A percentile compares a stretch with the other conserved stretches of the same genome.
These are phyloP conservation scores for Candida odintsovae DNA, from an alignment of 805 yeast species.

Conservation along the genomic window DNA sequence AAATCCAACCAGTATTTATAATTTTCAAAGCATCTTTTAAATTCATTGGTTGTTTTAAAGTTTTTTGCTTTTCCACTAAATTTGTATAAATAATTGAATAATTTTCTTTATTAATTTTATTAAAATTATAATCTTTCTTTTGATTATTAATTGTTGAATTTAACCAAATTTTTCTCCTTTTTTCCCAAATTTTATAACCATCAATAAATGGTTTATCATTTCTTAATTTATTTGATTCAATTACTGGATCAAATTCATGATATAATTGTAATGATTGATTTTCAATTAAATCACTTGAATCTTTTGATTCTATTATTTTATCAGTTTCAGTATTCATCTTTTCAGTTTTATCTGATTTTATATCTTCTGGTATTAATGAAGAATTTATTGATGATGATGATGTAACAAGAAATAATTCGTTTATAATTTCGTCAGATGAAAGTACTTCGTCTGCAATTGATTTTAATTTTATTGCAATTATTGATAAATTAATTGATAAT, in stretches of 20 bases:
- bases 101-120: conserved; percentile 39
- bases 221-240: conserved; percentile 20
- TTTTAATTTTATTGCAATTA: conserved; percentile 30
- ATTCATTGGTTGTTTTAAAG: conserved; percentile 65
- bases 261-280: conserved; percentile 15
- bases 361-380: conserved; percentile 16
- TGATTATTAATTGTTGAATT: too few relatives aligned
- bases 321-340: conserved; percentile 13
- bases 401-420: conserved; percentile 42
- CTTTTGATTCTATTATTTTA: not conserved
- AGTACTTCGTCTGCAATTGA: conserved; percentile 44
- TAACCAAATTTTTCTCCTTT: conserved; percentile 66
- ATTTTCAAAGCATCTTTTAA: conserved; percentile 66
- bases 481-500: conserved; percentile 33
- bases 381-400: conserved; percentile 27
- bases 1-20: conserved; percentile 81
- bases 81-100: conserved; percentile 60
- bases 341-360: conserved; percentile 11
- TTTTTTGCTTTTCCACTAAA: conserved; percentile 64
- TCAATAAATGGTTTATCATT: conserved; percentile 33
- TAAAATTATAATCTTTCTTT: conserved; percentile 17
- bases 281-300: too few relatives aligned
- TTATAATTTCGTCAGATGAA: conserved; percentile 42
- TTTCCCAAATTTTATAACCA: conserved; percentile 65
- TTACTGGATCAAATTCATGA: conserved; percentile 27